Evolutionary conservation across 176 grass and related monocot species (phyloP).

Genomic region (Eleusine indica): DNA sequence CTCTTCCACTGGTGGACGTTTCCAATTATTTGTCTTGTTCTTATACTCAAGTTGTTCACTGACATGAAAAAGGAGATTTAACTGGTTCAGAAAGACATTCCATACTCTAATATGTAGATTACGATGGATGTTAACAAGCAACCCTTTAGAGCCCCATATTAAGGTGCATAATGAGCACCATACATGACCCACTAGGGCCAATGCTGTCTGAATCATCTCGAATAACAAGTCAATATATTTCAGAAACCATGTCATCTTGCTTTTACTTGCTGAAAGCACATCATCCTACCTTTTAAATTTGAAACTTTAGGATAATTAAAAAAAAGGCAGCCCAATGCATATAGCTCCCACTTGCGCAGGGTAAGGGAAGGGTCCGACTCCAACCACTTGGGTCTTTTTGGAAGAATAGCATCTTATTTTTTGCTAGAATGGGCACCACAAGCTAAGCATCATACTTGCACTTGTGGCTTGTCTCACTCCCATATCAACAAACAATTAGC

Average conservation of each 20-base stretch:
- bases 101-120: not conserved
- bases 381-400: too few relatives aligned
- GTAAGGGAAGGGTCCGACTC: too few relatives aligned
- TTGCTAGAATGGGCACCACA: not conserved
- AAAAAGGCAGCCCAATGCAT: too few relatives aligned
- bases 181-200: too few relatives aligned
- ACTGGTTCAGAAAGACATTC: not conserved
- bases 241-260: too few relatives aligned
- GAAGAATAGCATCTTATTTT: not conserved
- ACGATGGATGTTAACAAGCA: not conserved
- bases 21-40: slow-evolving; percentile 65
- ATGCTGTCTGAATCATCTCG: too few relatives aligned
- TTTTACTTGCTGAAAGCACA: too few relatives aligned
- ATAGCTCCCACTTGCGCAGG: too few relatives aligned
- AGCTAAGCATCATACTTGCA: not conserved
- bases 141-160: not conserved
- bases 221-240: too few relatives aligned
- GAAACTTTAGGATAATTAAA: too few relatives aligned
- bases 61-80: slow-evolving; percentile 27
- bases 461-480: too few relatives aligned
- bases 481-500: not conserved
- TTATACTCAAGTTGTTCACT: slow-evolving; percentile 87
- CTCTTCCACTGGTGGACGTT: slow-evolving; percentile 73
- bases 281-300: too few relatives aligned
- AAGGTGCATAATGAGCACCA: not conserved